Base-by-base conservation (phyloP, 1,284 basidiomycete species). In the Leccinum cinnamomeum region DNA sequence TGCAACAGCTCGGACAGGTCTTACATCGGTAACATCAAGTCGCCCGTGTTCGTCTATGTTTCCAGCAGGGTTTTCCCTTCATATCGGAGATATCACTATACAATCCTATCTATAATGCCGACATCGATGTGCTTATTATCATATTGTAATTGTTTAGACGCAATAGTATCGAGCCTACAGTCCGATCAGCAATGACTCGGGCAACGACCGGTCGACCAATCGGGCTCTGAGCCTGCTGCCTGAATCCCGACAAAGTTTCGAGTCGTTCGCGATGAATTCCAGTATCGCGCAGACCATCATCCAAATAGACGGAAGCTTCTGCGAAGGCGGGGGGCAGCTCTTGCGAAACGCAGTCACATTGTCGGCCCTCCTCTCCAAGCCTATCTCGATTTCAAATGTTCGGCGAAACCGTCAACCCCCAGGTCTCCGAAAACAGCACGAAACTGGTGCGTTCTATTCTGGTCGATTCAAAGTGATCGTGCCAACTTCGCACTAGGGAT, bases 261-360 rank as follows among this genome's bases (percentile, higher is more conserved):
- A 12, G 3, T 53, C 35, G 39, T n/a, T 35, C 14, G 14, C 23
- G 53, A 73, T 74, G 65, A 20, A 61, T 20, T 57, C 64, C 4
- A 57, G 28, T 11, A 58, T 65, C 16, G 60, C 57, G 39, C 65
- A 64, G 41, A 30, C 50, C 28, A 8, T 59, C 48, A 60, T 67
- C 35, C 59, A 69, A 30, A 73, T 84, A 30, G 82, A 84, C 63
- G 82, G 82, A 37, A 76, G 78, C 61, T 75, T 75, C 41, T 74
- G 82, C 39, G 82, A 83, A 76, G 89, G 90, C 7, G 89, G 89
- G 3, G 89, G 89, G 0, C 89, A 91, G 67, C 82, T 91, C 39
- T 75, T 91, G 18, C 84, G 89, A 54, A 90, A 89, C 68, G 76
- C 86, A 0, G 79, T 88, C 48, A 78, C 87, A 2, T 76, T 90